Evolutionary conservation across 306 rosid species (phyloP), one percentile per base, ranked within the genome.

Genomic region (Sophora flavescens): DNA sequence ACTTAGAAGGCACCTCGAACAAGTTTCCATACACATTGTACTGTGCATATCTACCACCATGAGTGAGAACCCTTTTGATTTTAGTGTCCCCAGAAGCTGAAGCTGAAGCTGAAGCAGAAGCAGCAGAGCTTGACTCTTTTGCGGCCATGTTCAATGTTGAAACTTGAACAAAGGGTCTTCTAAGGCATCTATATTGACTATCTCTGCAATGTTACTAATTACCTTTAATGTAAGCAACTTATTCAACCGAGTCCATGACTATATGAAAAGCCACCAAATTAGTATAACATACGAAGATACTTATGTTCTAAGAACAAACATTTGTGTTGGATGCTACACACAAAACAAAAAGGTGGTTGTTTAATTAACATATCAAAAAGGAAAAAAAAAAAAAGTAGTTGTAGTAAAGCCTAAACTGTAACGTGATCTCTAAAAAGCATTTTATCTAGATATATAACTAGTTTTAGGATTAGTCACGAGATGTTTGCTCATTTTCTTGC

Each of bases 21-120:
- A 92, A 85, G 88, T 92, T 94, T 30, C 98, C 98, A 47, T 90
- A 94, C 61, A 92, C 97, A 80, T 94, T 94, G 85, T 94, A 94
- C 79, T 94, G 97, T 33, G 89, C 97, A 53, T 92, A 94, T 68
- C 91, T 63, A 68, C 98, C 97, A 16, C 96, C 97, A 85, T 94
- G 97, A 1, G 95, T 94, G 36, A 87, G 86, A 53, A 87, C 88
- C 87, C 98, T 89, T 86, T 91, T 91, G 88, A 93, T 88, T 78
- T 89, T 89, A 35, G 87, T 39, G 8, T 89, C 99, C 28, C 82
- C 90, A 10, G 96, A 68, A 72, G 93, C 73, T 22, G 84, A 65
- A 18, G 36, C 84, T 1, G 84, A 81, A 75, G 68, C 69, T 6
- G 84, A 26, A 69, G 85, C 26, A 45, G 94, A 80, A 82, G 91